Percentiles rank a stretch among this genome's conserved stretches.
phyloP scores from a whole-genome alignment of 768 basidiomycete species.

The Boletus subparvulus region DNA sequence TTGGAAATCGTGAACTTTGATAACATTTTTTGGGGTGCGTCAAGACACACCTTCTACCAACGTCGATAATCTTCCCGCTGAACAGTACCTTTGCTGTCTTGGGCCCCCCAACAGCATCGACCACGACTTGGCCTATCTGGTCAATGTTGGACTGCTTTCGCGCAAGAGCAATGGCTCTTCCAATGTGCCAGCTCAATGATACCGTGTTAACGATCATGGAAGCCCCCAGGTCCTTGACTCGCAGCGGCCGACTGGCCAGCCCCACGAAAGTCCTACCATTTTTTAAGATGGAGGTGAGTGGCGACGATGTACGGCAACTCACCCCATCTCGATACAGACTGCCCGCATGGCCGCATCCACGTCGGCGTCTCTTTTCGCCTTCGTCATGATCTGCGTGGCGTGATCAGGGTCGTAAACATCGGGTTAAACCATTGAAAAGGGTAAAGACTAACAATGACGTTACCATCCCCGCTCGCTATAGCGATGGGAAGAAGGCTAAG shows the following conservation, averaged over 20 bases:
- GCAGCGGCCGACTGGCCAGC: conserved; percentile 41
- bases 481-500: conserved; percentile 32
- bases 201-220: conserved; percentile 52
- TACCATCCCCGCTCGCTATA: conserved; percentile 41
- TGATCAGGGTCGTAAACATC: conserved; percentile 12
- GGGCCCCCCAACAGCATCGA: conserved; percentile 37
- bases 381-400: conserved; percentile 38
- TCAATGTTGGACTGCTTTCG: conserved; percentile 46
- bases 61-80: conserved; percentile 59
- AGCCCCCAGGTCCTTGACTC: conserved; percentile 34
- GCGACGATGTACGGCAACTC: background rate
- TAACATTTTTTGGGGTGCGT: background rate
- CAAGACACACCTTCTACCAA: conserved; percentile 34
- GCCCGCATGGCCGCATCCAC: conserved; percentile 47
- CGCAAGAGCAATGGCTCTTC: conserved; percentile 54
- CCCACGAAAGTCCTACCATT: conserved; percentile 43
- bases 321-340: conserved; percentile 53
- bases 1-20: background rate
- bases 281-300: background rate
- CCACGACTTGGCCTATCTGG: conserved; percentile 34
- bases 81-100: conserved; percentile 46
- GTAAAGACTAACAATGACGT: conserved; percentile 28
- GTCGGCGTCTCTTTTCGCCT: conserved; percentile 42
- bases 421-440: background rate
- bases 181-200: conserved; percentile 63